Percentiles rank a stretch among this genome's conserved stretches.
phyloP scores from a whole-genome alignment of 352 stramenopile species.

The Phytophthora multivora region DNA sequence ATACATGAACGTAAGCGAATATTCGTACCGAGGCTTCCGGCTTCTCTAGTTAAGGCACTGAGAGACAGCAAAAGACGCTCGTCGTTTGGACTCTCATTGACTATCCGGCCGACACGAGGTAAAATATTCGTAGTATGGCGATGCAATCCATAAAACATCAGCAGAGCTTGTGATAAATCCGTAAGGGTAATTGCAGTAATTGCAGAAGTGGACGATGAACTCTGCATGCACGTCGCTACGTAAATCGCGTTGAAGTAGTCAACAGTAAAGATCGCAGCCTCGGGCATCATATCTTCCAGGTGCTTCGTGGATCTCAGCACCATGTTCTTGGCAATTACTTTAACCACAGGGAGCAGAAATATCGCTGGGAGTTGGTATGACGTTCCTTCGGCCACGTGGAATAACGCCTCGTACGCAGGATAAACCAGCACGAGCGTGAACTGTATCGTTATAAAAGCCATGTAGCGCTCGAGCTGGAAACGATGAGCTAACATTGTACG shows the following conservation, averaged over 20 bases:
- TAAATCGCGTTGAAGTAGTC: conserved; percentile 28
- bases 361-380: conserved; percentile 9
- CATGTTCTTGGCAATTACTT: conserved; percentile 23
- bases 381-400: background rate
- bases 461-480: background rate
- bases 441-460: conserved; percentile 1
- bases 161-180: background rate
- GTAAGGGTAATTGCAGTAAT: background rate
- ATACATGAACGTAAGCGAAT: background rate
- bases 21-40: background rate
- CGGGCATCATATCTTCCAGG: conserved; percentile 20
- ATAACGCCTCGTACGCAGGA: conserved; percentile 12
- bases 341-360: conserved; percentile 25
- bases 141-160: conserved; percentile 3
- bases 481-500: background rate
- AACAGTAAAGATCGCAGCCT: conserved; percentile 20
- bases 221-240: conserved; percentile 20
- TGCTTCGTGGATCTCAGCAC: background rate
- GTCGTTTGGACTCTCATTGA: background rate
- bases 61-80: background rate
- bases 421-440: conserved; percentile 12
- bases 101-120: background rate
- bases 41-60: background rate
- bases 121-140: background rate
- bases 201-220: background rate